These are phyloP conservation scores for Acaromyces ingoldii DNA, from an alignment of 1,284 basidiomycete species.

Conservation along the genomic window DNA sequence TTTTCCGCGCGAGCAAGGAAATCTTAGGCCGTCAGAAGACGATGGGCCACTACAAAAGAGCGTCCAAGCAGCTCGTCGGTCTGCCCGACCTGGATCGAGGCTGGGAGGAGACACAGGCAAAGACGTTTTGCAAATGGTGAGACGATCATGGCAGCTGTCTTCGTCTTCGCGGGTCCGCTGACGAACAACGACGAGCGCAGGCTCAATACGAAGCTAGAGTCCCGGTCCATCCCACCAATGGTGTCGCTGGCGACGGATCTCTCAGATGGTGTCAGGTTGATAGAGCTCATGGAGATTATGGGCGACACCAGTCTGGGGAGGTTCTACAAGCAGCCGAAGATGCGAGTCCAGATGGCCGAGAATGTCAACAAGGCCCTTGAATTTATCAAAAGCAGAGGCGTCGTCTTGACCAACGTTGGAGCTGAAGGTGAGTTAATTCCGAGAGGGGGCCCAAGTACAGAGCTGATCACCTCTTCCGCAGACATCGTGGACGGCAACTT, in stretches of 20 bases:
- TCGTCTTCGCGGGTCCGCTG: not conserved
- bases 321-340: conserved; percentile 82
- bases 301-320: conserved; percentile 77
- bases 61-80: conserved; percentile 30
- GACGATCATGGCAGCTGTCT: conserved; percentile 4
- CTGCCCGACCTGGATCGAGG: conserved; percentile 42
- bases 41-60: conserved; percentile 44
- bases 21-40: no score
- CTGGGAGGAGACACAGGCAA: conserved; percentile 46
- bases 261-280: conserved; percentile 87
- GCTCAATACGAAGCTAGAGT: conserved; percentile 92
- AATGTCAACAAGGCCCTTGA: conserved; percentile 94
- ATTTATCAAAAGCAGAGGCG: conserved; percentile 88
- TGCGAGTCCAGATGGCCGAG: conserved; percentile 94
- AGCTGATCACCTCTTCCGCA: conserved; percentile 42
- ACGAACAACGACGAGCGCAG: conserved; percentile 54
- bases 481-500: conserved; percentile 97
- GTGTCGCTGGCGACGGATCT: conserved; percentile 81
- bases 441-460: not conserved
- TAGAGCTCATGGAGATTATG: conserved; percentile 60
- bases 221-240: conserved; percentile 82
- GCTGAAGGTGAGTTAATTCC: conserved; percentile 65
- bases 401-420: conserved; percentile 95
- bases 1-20: no score
- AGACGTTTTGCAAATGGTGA: conserved; percentile 47